Evolutionary conservation across 768 basidiomycete species (phyloP).

Genomic region (Pholiota molesta): DNA sequence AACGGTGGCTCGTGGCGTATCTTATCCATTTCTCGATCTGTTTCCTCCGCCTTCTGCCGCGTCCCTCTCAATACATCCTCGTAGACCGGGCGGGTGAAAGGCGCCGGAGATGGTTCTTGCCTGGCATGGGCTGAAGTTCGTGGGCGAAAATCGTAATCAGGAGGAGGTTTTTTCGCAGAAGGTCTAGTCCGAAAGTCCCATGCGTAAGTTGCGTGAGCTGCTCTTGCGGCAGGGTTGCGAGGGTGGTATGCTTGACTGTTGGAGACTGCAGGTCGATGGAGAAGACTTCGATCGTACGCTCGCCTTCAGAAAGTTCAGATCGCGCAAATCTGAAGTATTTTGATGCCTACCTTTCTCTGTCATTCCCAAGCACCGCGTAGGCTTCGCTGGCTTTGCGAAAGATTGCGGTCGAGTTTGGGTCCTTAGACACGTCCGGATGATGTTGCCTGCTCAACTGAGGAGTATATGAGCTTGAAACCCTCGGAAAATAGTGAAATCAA

Average conservation of each 20-base stretch:
- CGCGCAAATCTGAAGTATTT: background rate
- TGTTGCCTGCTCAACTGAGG: slow-evolving; percentile 47
- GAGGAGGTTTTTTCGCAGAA: slow-evolving; percentile 21
- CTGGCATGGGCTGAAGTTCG: slow-evolving; percentile 19
- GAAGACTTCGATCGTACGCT: slow-evolving; percentile 46
- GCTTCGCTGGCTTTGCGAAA: slow-evolving; percentile 47
- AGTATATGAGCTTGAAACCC: background rate
- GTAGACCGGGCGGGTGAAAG: slow-evolving; percentile 18
- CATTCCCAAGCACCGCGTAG: slow-evolving; percentile 46
- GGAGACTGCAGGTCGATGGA: slow-evolving; percentile 27
- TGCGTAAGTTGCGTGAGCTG: slow-evolving; percentile 40
- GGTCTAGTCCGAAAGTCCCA: slow-evolving; percentile 37
- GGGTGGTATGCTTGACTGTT: slow-evolving; percentile 23
- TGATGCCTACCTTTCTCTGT: slow-evolving; percentile 40
- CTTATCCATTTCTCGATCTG: slow-evolving; percentile 28
- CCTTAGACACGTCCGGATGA: slow-evolving; percentile 51
- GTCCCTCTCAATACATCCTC: slow-evolving; percentile 24
- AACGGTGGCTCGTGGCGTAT: slow-evolving; percentile 26
- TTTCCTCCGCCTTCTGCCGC: slow-evolving; percentile 27
- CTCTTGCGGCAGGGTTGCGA: slow-evolving; percentile 28
- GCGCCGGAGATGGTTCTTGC: slow-evolving; percentile 8
- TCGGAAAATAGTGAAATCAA: background rate
- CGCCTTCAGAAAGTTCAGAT: slow-evolving; percentile 30
- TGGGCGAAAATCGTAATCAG: slow-evolving; percentile 24
- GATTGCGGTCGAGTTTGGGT: slow-evolving; percentile 39